Conservation (phyloP, 2,329 filamentous ascomycete genomes). For the Fusarium penzigii region DNA sequence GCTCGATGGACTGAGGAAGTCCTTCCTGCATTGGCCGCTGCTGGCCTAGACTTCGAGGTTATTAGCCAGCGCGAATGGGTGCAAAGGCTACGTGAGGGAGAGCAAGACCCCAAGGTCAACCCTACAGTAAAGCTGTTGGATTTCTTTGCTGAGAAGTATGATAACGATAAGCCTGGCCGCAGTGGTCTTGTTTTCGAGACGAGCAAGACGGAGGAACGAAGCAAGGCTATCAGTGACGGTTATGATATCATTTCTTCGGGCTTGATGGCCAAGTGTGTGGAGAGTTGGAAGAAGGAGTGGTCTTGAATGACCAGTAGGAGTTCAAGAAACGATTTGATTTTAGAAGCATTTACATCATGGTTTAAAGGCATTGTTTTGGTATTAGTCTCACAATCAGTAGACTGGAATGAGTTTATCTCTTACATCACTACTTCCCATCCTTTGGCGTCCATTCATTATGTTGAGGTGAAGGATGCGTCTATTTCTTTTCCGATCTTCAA, state of each 20-base stretch:
- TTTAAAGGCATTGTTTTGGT: background rate
- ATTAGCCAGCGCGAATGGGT: slow-evolving; percentile 49
- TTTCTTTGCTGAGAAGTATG: slow-evolving; percentile 54
- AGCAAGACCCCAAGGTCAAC: slow-evolving; percentile 50
- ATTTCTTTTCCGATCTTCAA: no score
- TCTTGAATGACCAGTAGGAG: background rate
- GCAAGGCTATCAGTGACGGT: slow-evolving; percentile 2
- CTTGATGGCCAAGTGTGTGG: slow-evolving; percentile 4
- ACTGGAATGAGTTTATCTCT: no score
- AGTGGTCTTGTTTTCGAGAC: slow-evolving; percentile 4
- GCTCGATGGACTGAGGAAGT: slow-evolving; percentile 55
- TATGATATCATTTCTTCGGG: slow-evolving; percentile 4
- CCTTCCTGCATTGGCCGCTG: slow-evolving; percentile 48
- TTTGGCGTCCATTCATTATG: background rate
- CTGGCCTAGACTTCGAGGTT: slow-evolving; percentile 46
- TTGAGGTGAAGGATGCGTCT: no score
- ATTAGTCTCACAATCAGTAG: background rate
- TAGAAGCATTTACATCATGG: background rate
- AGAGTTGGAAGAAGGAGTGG: slow-evolving; percentile 4
- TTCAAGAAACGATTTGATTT: background rate
- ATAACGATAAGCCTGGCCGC: slow-evolving; percentile 36
- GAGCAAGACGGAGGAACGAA: slow-evolving; percentile 1
- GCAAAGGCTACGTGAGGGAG: slow-evolving; percentile 42
- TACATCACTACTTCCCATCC: background rate
- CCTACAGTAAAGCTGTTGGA: slow-evolving; percentile 53